Conservation (phyloP, 75 land plant genomes). For the Picea glauca region DNA sequence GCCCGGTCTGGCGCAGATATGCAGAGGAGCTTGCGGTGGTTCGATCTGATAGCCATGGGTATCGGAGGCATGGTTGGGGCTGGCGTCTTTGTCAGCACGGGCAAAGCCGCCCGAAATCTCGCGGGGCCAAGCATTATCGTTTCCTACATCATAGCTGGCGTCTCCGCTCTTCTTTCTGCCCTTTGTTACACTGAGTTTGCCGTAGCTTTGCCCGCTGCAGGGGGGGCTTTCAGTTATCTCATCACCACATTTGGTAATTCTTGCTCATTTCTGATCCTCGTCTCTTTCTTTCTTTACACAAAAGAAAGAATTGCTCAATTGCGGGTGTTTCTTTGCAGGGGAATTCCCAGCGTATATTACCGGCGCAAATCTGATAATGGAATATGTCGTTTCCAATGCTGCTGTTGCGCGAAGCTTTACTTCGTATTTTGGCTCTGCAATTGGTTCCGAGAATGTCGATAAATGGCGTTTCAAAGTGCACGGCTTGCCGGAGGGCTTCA, state of each 20-base stretch:
- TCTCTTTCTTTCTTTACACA: neutral
- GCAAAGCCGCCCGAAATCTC: slow-evolving; percentile 45
- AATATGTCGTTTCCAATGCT: slow-evolving; percentile 90
- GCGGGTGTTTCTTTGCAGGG: slow-evolving; percentile 26
- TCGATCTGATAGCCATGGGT: slow-evolving; percentile 74
- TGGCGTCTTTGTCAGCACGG: slow-evolving; percentile 88
- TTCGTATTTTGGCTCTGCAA: slow-evolving; percentile 57
- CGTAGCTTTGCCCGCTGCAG: slow-evolving; percentile 91
- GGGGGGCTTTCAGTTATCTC: slow-evolving; percentile 95
- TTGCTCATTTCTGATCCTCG: neutral
- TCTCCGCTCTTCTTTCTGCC: slow-evolving; percentile 90
- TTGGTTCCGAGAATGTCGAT: slow-evolving; percentile 32
- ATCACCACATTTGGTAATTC: slow-evolving; percentile 74
- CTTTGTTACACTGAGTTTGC: slow-evolving; percentile 99
- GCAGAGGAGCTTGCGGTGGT: slow-evolving; percentile 71
- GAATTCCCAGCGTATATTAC: slow-evolving; percentile 90
- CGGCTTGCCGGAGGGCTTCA: slow-evolving; percentile 52
- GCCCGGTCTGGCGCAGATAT: slow-evolving; percentile 71
- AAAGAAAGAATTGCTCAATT: neutral
- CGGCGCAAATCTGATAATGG: slow-evolving; percentile 86
- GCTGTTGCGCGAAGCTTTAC: slow-evolving; percentile 85
- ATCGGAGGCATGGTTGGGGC: slow-evolving; percentile 97
- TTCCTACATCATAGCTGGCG: slow-evolving; percentile 85
- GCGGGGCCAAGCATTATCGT: slow-evolving; percentile 86
- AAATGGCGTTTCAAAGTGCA: slow-evolving; percentile 55